Conservation (phyloP, 257 asterid genomes). For the Solanum ahanhuiri region DNA sequence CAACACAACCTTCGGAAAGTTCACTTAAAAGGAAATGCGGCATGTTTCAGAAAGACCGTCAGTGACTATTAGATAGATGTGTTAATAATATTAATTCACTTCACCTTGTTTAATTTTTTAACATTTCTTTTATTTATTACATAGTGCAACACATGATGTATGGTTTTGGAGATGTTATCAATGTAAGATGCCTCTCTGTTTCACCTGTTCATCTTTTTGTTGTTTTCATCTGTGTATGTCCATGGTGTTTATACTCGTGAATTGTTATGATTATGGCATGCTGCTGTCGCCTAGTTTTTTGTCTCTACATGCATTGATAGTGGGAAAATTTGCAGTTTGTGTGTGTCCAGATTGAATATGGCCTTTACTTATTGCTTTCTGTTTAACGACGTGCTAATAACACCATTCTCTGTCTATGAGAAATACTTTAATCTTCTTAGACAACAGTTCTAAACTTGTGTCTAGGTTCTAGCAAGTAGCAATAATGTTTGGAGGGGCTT, state of each 20-base stretch:
- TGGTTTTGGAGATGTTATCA: constrained; percentile 80
- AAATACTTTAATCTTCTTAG: not conserved
- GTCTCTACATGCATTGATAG: not conserved
- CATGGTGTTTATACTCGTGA: not conserved
- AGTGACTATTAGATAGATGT: constrained; percentile 12
- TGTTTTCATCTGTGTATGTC: not conserved
- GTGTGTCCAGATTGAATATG: not conserved
- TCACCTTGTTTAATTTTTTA: not conserved
- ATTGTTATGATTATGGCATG: not conserved
- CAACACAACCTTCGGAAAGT: constrained; percentile 64
- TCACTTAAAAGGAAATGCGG: constrained; percentile 79
- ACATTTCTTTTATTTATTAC: constrained; percentile 3
- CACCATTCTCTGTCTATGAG: not conserved
- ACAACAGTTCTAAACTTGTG: not conserved
- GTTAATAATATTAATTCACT: not conserved
- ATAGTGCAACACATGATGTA: constrained; percentile 93
- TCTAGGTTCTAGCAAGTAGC: not conserved
- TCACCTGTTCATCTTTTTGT: not conserved
- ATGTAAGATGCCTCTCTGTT: constrained; percentile 31
- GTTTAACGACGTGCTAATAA: not conserved
- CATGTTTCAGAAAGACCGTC: constrained; percentile 86
- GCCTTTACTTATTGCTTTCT: not conserved
- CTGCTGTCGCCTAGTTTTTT: not conserved
- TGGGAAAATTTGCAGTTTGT: not conserved
- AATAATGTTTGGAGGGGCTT: not conserved